These are phyloP conservation scores for Yamadazyma mexicana DNA, from an alignment of 1,139 yeast species.

Conservation along the genomic window DNA sequence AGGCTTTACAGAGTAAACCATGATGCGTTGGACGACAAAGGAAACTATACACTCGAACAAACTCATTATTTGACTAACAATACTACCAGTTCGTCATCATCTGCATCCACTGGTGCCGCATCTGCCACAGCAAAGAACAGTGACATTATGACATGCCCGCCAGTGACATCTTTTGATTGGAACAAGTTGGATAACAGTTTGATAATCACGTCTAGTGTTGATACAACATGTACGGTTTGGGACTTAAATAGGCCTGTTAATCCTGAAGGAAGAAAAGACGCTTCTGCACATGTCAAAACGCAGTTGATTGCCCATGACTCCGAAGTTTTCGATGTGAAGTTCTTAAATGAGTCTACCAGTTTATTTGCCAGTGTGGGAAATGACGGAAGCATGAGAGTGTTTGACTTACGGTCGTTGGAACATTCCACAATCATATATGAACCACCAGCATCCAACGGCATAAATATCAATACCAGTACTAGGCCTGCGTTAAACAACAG, in stretches of 20 bases:
- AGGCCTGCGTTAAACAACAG: conserved; percentile 6
- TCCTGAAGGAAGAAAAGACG: conserved; percentile 31
- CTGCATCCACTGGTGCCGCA: not conserved
- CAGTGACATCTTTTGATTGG: conserved; percentile 95
- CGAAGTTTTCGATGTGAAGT: conserved; percentile 91
- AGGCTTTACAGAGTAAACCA: conserved; percentile 59
- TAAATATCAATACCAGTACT: conserved; percentile 8
- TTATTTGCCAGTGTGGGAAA: conserved; percentile 92
- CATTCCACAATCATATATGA: conserved; percentile 95
- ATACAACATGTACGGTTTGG: conserved; percentile 97
- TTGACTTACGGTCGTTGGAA: conserved; percentile 85
- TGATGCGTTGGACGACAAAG: conserved; percentile 29
- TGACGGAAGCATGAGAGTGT: conserved; percentile 91
- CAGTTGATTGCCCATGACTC: conserved; percentile 95
- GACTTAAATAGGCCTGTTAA: conserved; percentile 52
- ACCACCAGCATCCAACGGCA: conserved; percentile 23
- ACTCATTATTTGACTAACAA: conserved; percentile 46
- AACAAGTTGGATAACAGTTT: conserved; percentile 67
- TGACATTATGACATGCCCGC: conserved; percentile 61
- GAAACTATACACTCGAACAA: conserved; percentile 34
- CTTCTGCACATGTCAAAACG: conserved; percentile 76
- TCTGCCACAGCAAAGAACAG: conserved; percentile 14
- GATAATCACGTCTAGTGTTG: conserved; percentile 84
- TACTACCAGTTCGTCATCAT: conserved; percentile 19
- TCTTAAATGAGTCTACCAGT: conserved; percentile 71